Conservation (phyloP, 176 grass and related monocot genomes). For the Raddia guianensis region DNA sequence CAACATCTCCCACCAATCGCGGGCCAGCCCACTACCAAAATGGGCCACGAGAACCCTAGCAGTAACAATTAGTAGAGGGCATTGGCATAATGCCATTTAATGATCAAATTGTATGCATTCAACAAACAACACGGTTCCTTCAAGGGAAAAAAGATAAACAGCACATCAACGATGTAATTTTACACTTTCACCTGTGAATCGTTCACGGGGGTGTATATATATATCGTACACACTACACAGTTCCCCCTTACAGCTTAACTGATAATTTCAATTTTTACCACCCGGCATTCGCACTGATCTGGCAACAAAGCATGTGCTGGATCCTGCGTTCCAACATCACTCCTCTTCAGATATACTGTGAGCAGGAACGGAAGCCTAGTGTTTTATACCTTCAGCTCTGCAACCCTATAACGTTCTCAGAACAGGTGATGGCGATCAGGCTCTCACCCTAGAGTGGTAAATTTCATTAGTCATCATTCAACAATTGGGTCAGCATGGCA, state of each 20-base stretch:
- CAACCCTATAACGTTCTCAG: neutral
- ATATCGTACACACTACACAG: neutral
- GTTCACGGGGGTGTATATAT: neutral
- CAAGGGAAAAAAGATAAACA: too few relatives aligned
- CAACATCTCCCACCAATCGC: neutral
- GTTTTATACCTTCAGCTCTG: neutral
- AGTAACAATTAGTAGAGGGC: neutral
- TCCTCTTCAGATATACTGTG: neutral
- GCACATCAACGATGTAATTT: neutral
- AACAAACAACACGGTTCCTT: neutral
- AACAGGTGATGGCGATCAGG: neutral
- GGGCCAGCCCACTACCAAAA: neutral
- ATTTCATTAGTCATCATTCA: constrained; percentile 44
- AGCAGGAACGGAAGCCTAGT: neutral
- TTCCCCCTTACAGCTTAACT: neutral
- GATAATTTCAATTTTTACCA: neutral
- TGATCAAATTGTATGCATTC: neutral
- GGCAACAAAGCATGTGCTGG: neutral
- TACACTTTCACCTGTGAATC: neutral
- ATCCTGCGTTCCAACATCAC: neutral
- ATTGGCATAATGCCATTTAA: neutral
- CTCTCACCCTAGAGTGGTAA: neutral
- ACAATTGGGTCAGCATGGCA: constrained; percentile 68
- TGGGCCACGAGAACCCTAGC: neutral
- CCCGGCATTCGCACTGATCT: neutral